Evolutionary conservation across 768 basidiomycete species (phyloP), one percentile per base, ranked within the genome.

Genomic region (Russula vinacea): DNA sequence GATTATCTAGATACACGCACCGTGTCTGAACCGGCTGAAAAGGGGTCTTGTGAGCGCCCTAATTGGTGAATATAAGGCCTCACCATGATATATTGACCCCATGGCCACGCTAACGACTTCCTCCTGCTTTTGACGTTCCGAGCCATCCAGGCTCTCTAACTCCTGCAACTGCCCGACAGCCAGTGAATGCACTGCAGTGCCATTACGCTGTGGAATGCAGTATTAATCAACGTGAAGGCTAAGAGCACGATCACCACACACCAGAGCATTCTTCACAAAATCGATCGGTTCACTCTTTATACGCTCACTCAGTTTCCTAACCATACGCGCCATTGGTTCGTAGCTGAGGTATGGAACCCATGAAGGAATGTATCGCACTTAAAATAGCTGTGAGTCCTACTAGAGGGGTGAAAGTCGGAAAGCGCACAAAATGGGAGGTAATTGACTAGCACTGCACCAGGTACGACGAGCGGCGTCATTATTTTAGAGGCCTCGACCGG

Each of bases 341-440:
- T 52, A 52, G 42, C 33, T 58, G 17, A 64, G 3, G 24, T 42
- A 42, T 19, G 62, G 62, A 1, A 64, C 49, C 62, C 62, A 64
- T 17, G 56, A 58, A 26, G 56, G 62, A 5, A 64, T 42, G 17
- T 64, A 32, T 6, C 58, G 49, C 26, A 64, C 63, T 64, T 13
- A 16, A 5, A 6, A 51, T 11, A 9, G 13, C 16, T 1, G 17
- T 64, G 19, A 39, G 40, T 2, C 7, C 17, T 17, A 39, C 33
- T 33, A 32, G 17, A 11, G 6, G 19, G 5, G 26, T 26, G 22
- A 22, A 26, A 33, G 33, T 33, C 0, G 22, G 5, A 1, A 13
- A 13, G 5, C 60, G 11, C 22, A 67, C 66, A 40, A 17, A 67
- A 54, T 45, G 66, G 66, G 40, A 67, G 22, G 11, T 44, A n/a